Base-by-base conservation (phyloP, 805 yeast genomes). In the Saturnispora mendoncae region DNA sequence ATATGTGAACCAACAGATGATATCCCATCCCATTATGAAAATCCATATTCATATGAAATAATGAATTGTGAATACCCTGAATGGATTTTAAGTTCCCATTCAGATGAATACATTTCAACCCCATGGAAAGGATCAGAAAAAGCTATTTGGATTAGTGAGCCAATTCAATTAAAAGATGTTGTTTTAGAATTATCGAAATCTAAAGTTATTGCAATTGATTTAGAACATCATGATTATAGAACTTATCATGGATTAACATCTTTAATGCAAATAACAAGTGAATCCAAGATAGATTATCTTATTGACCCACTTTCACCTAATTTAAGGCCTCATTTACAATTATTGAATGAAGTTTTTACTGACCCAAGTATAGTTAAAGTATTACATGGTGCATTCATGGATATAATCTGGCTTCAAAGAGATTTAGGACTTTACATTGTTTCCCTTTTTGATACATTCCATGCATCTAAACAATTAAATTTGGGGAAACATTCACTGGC, bases 321-420 rank as follows among this genome's bases (percentile, higher is more conserved):
- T 9, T 68, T 92, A 27, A 67, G 96, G 43, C 84, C 82, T 30
- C 84, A 84, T 45, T 64, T 92, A 37, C 65, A 70, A 36, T 60
- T 61, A 1, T 64, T 92, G 42, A 92, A 92, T 62, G 67, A 64
- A 33, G 74, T 90, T 1, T 86, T 90, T 49, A 72, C 97, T 2
- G 67, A 92, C 60, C 97, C 97, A 0, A 51, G 62, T 4, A 78
- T 90, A 25, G 66, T 85, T 23, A 92, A 92, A 56, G 94, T 92
- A 1, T 77, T 92, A 50, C 99, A 92, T 59, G 99, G 99, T 46
- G 95, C 98, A 0, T 80, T 76, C 51, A 87, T 86, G 95, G 99
- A 92, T 67, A 83, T 92, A 4, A 79, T 86, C 34, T 92, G 99
- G 99, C 67, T 92, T 27, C 99, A 92, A 64, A 70, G 97, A 48